phyloP scores from a whole-genome alignment of 331 rosid genomes.

The Stylosanthes scabra region DNA sequence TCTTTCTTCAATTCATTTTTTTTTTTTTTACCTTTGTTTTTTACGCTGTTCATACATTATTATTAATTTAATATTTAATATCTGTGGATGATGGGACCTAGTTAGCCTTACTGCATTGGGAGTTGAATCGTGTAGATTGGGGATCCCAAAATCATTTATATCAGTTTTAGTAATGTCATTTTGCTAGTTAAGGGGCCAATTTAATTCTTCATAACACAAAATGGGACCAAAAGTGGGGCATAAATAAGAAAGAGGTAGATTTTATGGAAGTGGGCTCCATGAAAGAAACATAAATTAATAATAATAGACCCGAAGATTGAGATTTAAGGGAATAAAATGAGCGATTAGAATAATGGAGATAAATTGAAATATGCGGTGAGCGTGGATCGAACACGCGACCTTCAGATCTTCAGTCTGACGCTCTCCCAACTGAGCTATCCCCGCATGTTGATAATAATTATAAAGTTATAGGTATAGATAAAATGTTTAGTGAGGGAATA shows the following conservation, averaged over 20 bases:
- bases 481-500: too few species aligned
- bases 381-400: conserved; percentile 97
- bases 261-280: background rate
- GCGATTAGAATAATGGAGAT: too few species aligned
- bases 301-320: too few species aligned
- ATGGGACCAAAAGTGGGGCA: background rate
- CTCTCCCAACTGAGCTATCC: conserved; percentile 80
- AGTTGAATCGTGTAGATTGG: too few species aligned
- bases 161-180: too few species aligned
- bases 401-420: conserved; percentile 94
- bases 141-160: too few species aligned
- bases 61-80: too few species aligned
- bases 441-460: background rate
- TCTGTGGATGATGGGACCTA: too few species aligned
- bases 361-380: conserved; percentile 87
- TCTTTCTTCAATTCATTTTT: background rate
- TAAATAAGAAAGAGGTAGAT: background rate
- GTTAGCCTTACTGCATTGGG: too few species aligned
- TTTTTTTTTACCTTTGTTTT: background rate
- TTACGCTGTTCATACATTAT: background rate
- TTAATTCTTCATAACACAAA: too few species aligned
- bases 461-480: too few species aligned
- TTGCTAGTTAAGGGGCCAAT: background rate
- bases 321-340: too few species aligned
- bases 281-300: background rate